These are phyloP conservation scores for Cordyceps fumosorosea DNA, from an alignment of 2,329 filamentous ascomycete species.

Conservation along the genomic window DNA sequence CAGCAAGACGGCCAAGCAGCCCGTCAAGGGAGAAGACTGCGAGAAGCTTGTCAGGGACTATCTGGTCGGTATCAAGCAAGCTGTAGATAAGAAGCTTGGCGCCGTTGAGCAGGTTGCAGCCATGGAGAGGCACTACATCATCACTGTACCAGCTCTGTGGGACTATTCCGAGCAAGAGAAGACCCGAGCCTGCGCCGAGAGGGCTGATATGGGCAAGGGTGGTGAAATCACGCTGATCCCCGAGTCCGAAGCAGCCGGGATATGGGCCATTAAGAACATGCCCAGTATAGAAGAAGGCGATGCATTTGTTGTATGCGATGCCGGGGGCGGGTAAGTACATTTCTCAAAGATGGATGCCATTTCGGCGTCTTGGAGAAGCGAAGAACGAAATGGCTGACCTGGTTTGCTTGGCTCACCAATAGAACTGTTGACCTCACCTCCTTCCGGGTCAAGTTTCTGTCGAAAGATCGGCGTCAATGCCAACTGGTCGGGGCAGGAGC, in stretches of 20 bases:
- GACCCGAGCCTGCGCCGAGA: neutral
- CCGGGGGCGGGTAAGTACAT: neutral
- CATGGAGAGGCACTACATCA: neutral
- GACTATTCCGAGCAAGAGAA: conserved; percentile 4
- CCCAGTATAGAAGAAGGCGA: neutral
- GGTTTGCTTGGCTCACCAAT: neutral
- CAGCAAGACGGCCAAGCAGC: conserved; percentile 1
- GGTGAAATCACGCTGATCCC: neutral
- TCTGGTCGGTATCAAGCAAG: neutral
- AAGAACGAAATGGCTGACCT: neutral
- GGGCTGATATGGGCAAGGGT: neutral
- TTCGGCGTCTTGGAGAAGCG: neutral
- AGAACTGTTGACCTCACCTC: conserved; percentile 2
- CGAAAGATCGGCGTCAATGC: neutral
- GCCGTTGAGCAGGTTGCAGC: neutral
- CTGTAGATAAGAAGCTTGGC: conserved; percentile 1
- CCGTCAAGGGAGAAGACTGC: neutral
- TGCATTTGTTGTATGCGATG: conserved; percentile 1
- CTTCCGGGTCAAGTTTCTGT: conserved; percentile 1
- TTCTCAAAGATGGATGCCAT: neutral
- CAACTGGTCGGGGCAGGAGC: neutral
- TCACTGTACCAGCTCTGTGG: conserved; percentile 1
- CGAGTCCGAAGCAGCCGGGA: neutral
- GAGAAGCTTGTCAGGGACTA: conserved; percentile 4
- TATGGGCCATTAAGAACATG: conserved; percentile 1